Percentiles rank a stretch among this genome's conserved stretches.
Evolutionary conservation across 305 asterid species (phyloP).

Genomic region (Fraxinus floribunda): DNA sequence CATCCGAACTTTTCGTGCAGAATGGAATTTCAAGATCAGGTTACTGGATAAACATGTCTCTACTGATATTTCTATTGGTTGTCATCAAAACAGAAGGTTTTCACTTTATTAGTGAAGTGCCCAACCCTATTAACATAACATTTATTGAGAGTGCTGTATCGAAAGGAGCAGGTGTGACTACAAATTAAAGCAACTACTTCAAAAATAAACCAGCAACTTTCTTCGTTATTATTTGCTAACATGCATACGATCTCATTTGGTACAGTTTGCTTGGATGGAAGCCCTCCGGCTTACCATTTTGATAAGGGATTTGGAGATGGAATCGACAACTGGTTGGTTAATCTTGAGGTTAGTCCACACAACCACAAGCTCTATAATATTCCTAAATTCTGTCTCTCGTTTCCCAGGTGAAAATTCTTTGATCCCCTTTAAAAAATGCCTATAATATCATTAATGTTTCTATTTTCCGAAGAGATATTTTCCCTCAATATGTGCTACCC

Average conservation of each 20-base stretch:
- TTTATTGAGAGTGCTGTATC: constrained; percentile 21
- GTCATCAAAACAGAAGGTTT: background rate
- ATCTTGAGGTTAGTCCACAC: constrained; percentile 21
- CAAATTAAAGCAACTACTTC: background rate
- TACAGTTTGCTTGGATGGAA: constrained; percentile 45
- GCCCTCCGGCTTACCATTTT: constrained; percentile 34
- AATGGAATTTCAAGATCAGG: background rate
- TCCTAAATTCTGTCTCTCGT: background rate
- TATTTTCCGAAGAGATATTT: background rate
- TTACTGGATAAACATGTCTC: constrained; percentile 4
- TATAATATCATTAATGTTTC: background rate
- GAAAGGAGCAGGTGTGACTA: constrained; percentile 32
- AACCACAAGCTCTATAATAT: background rate
- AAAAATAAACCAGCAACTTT: background rate
- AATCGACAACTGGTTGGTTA: constrained; percentile 28
- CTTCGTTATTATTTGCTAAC: background rate
- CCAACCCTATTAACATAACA: background rate
- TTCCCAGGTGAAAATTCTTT: background rate
- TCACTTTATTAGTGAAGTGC: background rate
- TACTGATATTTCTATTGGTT: background rate
- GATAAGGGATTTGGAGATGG: constrained; percentile 33
- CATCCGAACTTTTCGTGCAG: background rate
- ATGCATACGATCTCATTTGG: background rate
- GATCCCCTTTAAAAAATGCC: background rate
- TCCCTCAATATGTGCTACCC: background rate